Base-by-base conservation (phyloP, 192 early-diverging fungal genomes). In the Chytriomyces sp. region DNA sequence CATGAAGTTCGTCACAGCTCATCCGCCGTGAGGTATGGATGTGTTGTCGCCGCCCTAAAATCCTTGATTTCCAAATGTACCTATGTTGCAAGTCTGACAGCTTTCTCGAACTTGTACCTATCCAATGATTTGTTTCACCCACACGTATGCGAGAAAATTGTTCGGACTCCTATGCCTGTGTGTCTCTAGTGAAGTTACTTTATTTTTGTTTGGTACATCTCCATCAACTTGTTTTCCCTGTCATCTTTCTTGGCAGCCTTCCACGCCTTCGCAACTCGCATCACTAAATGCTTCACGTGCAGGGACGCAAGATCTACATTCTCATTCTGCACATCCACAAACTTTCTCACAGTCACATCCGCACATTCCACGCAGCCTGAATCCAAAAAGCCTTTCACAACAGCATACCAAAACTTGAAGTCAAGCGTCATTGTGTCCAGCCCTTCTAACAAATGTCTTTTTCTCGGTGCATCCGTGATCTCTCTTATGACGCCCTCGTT, bases 381-480 rank as follows among this genome's bases (percentile, higher is more conserved):
- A 22, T 41, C 39, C 1, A 64, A 8, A 19, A 30, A 52, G 39
- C 22, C 63, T 7, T 14, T 40, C 40, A 64, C 63, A 1, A n/a
- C n/a, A 14, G 40, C 33, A 2, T 22, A 22, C 26, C 14, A 64
- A 44, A 64, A 64, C 63, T 31, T 40, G 63, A 44, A 64, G 49
- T 64, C 63, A 7, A 41, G 63, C 40, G 28, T 3, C 14, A 62
- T 22, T 49, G 22, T 22, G 22, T 49, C 44, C 44, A n/a, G n/a
- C n/a, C n/a, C n/a, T 49, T 49, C 44, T 49, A 14, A 22, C 44
- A 49, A 49, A 14, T 49, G 14, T 14, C 22, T 22, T 3, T n/a
- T 14, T 1, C 14, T 22, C 44, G 44, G 17, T 14, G 17, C 14
- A 49, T 49, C 44, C 14, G 44, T 14, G 44, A n/a, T 49, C 22